Evolutionary conservation across 306 rosid genomes (phyloP).

Genomic region (Cucurbita pepo): DNA sequence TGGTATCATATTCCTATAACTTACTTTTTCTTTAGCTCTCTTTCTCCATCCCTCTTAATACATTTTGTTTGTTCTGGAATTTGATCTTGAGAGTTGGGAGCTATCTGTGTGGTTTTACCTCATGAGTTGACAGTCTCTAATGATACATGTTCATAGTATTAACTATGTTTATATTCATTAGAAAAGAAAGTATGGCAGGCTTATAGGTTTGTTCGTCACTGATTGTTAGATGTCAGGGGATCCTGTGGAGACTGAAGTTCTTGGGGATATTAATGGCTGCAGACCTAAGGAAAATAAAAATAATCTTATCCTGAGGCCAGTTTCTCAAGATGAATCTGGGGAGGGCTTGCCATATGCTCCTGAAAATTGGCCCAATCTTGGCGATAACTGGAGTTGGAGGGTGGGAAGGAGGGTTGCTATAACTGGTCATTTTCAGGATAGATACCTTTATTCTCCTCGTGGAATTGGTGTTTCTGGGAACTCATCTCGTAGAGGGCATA

Average conservation of each 20-base stretch:
- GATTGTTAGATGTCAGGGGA: background rate
- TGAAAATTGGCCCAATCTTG: constrained; percentile 59
- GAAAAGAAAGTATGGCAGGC: background rate
- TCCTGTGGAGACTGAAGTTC: constrained; percentile 25
- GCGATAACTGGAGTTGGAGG: constrained; percentile 74
- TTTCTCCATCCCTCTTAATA: background rate
- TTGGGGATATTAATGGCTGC: constrained; percentile 14
- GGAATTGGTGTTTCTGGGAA: constrained; percentile 9
- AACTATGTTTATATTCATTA: background rate
- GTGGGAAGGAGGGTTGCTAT: constrained; percentile 45
- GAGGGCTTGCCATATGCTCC: constrained; percentile 85
- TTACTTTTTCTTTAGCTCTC: background rate
- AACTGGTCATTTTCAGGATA: constrained; percentile 48
- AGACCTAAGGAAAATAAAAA: background rate
- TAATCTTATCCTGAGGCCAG: constrained; percentile 9
- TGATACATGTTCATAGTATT: background rate
- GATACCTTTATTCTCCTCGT: constrained; percentile 58
- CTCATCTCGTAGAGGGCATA: constrained; percentile 9
- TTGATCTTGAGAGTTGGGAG: background rate
- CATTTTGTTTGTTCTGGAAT: background rate
- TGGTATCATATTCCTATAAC: background rate
- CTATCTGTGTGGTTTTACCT: background rate
- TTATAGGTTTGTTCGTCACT: background rate
- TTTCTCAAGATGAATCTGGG: constrained; percentile 29
- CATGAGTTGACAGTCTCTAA: background rate